These are phyloP conservation scores for Scheffersomyces lignosus DNA, from an alignment of 805 yeast genomes.

Conservation along the genomic window DNA sequence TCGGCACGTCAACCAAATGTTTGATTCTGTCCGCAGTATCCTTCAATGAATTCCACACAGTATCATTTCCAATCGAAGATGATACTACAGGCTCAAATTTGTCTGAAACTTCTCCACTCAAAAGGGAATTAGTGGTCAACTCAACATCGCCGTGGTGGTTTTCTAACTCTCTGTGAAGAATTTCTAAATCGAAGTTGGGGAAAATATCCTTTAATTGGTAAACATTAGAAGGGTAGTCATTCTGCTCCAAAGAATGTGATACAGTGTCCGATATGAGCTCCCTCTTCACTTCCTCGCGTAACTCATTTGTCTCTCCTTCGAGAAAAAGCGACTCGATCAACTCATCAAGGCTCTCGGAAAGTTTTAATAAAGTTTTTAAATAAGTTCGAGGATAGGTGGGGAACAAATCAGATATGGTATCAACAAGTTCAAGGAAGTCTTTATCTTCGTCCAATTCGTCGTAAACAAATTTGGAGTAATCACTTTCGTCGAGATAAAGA, in stretches of 20 bases:
- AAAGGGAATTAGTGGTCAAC: slow-evolving; percentile 20
- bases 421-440: slow-evolving; percentile 13
- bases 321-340: slow-evolving; percentile 25
- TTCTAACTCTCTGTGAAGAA: slow-evolving; percentile 27
- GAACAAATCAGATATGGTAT: slow-evolving; percentile 26
- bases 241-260: neutral
- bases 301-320: slow-evolving; percentile 12
- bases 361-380: slow-evolving; percentile 23
- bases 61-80: neutral
- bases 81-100: neutral
- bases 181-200: slow-evolving; percentile 36
- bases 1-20: slow-evolving; percentile 16
- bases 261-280: slow-evolving; percentile 1
- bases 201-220: slow-evolving; percentile 42
- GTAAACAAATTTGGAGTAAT: slow-evolving; percentile 11
- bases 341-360: slow-evolving; percentile 19
- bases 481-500: slow-evolving; percentile 6
- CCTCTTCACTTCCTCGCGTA: slow-evolving; percentile 5
- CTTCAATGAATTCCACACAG: slow-evolving; percentile 12
- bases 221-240: slow-evolving; percentile 13
- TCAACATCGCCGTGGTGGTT: slow-evolving; percentile 31
- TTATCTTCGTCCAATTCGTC: slow-evolving; percentile 16
- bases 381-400: slow-evolving; percentile 26
- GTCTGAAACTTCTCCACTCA: slow-evolving; percentile 3
- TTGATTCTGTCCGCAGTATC: slow-evolving; percentile 18